Conservation (phyloP, 805 yeast genomes). For the Lipomyces yamanashiensis region DNA sequence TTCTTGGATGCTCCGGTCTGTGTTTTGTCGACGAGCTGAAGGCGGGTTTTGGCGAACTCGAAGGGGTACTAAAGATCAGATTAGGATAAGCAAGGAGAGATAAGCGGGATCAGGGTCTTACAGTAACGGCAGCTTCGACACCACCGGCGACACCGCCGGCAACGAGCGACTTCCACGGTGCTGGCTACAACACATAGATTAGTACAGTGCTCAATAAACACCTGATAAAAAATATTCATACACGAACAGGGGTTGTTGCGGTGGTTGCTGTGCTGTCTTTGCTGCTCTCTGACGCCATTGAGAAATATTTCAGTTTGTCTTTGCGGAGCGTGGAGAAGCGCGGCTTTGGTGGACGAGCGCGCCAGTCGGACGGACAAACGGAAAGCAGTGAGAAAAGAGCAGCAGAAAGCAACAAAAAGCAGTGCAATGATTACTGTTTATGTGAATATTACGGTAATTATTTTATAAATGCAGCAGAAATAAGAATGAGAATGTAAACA, state of each 20-base stretch:
- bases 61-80: conserved; percentile 66
- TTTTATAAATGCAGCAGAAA: neutral
- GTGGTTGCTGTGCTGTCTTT: neutral
- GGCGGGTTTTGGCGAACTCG: conserved; percentile 93
- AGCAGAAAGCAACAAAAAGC: too few relatives aligned
- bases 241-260: neutral
- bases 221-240: neutral
- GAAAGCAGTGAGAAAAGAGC: neutral
- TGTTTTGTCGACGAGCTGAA: conserved; percentile 62
- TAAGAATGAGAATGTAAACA: neutral
- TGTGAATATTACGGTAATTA: too few relatives aligned
- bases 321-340: neutral
- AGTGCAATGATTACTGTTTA: too few relatives aligned
- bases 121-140: conserved; percentile 78
- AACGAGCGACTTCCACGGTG: conserved; percentile 48
- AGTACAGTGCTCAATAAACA: neutral
- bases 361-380: neutral
- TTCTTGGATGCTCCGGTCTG: conserved; percentile 57
- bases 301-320: neutral
- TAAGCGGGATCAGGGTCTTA: conserved; percentile 22
- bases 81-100: neutral
- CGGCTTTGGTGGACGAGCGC: neutral
- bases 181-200: conserved; percentile 13
- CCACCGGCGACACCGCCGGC: conserved; percentile 56
- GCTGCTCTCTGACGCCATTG: neutral